Base-by-base conservation (phyloP, 257 asterid species). In the Paraleonurus japonicus region DNA sequence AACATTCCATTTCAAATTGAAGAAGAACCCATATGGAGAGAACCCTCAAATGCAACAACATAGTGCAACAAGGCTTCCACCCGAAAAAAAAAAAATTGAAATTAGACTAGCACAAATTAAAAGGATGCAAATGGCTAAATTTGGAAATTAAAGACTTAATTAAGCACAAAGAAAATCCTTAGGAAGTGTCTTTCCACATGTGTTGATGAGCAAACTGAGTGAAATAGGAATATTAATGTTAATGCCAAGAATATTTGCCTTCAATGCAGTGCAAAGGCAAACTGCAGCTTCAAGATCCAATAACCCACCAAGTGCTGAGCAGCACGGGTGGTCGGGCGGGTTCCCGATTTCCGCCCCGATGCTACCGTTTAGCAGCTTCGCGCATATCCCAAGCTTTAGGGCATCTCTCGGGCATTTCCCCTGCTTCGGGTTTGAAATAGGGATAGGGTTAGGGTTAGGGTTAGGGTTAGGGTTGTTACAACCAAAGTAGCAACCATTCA, bases 191-290 rank as follows among this genome's bases (percentile, higher is more conserved):
- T 83, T 89, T 10, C 93, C 90, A 67, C 93, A 89, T 48, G 90
- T 85, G 83, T 89, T 87, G 47, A 89, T 37, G 26, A 89, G 84
- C 85, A 89, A 66, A 73, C 91, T 89, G 23, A 89, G 30, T 2
- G 96, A 84, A 28, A 89, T 85, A 26, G 96, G 96, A 63, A 89
- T 85, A 75, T 89, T 60, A 7, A 89, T 22, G 74, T 89, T 85
- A 53, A 89, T 89, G 43, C 91, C 91, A 33, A 89, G 91, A 69
- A 89, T 70, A 73, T 85, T 85, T 2, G 96, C 96, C 51, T 82
- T 89, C 77, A 89, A 51, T 7, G 96, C 96, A 8, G 96, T 89
- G 83, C 96, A 89, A 58, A 89, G 93, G 81, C 96, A 89, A 41
- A 83, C 41, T 0, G 91, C 91, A 26, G 81, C 93, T 73, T 89